Base-by-base conservation (phyloP, 2,329 filamentous ascomycete species). In the Colletotrichum echinochloae region DNA sequence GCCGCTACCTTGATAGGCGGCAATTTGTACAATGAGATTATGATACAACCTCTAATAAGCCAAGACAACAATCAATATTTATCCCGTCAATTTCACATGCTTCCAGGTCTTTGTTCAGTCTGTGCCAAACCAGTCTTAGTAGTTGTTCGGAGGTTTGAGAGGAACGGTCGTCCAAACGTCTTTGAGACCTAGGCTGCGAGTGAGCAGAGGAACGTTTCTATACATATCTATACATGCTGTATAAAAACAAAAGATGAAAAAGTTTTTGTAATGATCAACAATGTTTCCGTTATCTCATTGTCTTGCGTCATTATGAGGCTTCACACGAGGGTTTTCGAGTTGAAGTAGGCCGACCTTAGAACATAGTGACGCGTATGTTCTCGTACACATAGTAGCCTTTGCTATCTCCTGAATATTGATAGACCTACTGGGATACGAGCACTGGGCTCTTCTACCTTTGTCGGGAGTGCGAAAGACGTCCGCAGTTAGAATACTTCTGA, bases 391-490 rank as follows among this genome's bases (percentile, higher is more conserved):
- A n/a, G 16, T 5, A 28, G 46, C 18, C 46, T 61, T 51, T 61
- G 1, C 46, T 51, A 23, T 6, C 33, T 6, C 44, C n/a, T 5
- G n/a, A 49, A 37, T 14, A 5, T 26, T 6, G 8, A 20, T 14
- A 26, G n/a, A 20, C 18, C 44, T 11, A 30, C 16, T 3, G 9
- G 16, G 8, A 23, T 14, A 51, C 1, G 14, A 39, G 30, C n/a
- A 39, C 46, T 61, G 28, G 23, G 23, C 8, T 14, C 16, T 51
- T 61, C 59, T 6, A n/a, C 26, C 44, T 51, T 61, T 61, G 46
- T 61, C 11, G 11, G 11, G 11, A 23, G 7, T 18, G 33, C n/a
- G 20, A 33, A 49, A 28, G 33, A 28, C 7, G 33, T 37, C 5
- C n/a, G 28, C 5, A 23, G 30, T 16, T 12, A 61, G 44, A 61